Base-by-base conservation (phyloP, 768 basidiomycete genomes). In the Mycena kentingensis region DNA sequence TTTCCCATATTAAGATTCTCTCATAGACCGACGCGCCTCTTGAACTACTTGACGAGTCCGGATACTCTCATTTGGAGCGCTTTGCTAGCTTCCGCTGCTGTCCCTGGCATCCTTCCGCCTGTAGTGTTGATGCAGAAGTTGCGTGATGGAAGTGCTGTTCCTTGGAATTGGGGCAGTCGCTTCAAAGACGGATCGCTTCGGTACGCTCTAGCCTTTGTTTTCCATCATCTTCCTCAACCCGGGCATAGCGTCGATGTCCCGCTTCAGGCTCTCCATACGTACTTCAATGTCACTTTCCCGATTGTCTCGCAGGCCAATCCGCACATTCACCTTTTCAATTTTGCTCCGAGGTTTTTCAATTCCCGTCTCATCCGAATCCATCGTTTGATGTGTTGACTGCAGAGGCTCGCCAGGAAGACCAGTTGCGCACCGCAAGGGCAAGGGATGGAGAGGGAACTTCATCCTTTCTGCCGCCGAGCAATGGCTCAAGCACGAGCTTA, bases 371-470 rank as follows among this genome's bases (percentile, higher is more conserved):
- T 11, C 28, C 3, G 4, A 11, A 10, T 16, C 24, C 13, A 25
- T 28, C 42, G 12, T 25, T 29, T 34, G 8, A 16, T 2, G 8
- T 34, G 11, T 16, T 26, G 24, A 24, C 8, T 11, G 22, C 21
- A 75, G 87, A 62, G 93, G 92, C 16, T 91, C 90, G 0, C 85
- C 89, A 8, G 95, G 95, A 28, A 89, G 88, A 62, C 97, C 97
- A 0, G 96, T 98, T 0, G 91, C 93, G 4, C 94, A 97, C 68
- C 80, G 93, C 10, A 93, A 90, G 68, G 93, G 92, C 34, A 96
- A 92, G 83, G 93, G 95, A 1, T 98, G 96, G 97, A 75, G 96
- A 65, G 97, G 95, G 42, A 97, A 97, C 42, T 98, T 93, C 67
- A 63, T 98, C 18, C 72, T 98, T 10, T 93, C 92, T 2, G 58